Conservation (phyloP, 257 asterid genomes). For the Thymus mandschuricus region DNA sequence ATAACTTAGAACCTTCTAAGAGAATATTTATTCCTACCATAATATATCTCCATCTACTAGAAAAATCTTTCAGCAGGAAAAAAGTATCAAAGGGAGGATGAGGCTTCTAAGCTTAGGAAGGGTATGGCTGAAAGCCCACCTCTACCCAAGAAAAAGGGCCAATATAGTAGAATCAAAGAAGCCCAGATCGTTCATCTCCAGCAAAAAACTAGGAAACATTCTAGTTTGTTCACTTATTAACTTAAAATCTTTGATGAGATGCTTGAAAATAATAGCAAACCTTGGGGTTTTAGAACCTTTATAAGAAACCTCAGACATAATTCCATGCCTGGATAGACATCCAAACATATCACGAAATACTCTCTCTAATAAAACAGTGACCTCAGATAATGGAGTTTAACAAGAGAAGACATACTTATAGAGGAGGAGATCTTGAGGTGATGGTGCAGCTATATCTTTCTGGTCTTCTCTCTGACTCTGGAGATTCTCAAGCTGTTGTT, state of each 20-base stretch:
- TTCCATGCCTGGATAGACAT: not conserved
- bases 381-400: not conserved
- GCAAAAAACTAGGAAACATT: not conserved
- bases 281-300: not conserved
- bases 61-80: not conserved
- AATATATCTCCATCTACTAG: slow-evolving; percentile 9
- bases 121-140: not conserved
- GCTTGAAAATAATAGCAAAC: not conserved
- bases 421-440: slow-evolving; percentile 69
- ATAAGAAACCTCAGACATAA: not conserved
- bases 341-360: slow-evolving; percentile 17
- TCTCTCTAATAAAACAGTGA: not conserved
- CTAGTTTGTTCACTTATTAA: not conserved
- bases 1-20: not conserved
- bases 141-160: not conserved
- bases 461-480: slow-evolving; percentile 66
- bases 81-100: not conserved
- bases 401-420: slow-evolving; percentile 56
- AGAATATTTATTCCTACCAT: slow-evolving; percentile 9
- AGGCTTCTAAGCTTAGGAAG: not conserved
- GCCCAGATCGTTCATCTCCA: not conserved
- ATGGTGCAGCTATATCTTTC: slow-evolving; percentile 46
- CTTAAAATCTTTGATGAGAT: not conserved
- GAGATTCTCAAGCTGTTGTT: slow-evolving; percentile 91
- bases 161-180: not conserved